Evolutionary conservation across 2,329 filamentous ascomycete species (phyloP).

Genomic region (Fusarium sp.): DNA sequence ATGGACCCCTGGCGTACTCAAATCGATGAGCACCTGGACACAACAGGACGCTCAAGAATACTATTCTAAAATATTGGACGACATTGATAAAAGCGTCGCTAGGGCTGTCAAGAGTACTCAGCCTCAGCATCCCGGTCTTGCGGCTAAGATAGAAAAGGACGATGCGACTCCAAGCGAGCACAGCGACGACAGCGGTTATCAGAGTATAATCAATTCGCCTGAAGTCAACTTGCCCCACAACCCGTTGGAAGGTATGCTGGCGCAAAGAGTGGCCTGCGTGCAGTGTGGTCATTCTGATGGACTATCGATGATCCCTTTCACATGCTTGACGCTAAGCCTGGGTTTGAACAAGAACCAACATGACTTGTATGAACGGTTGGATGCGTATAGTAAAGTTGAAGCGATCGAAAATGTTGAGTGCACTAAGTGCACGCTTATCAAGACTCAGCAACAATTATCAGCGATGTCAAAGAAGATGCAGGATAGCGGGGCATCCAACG

Average conservation of each 20-base stretch:
- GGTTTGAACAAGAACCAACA: conserved; percentile 71
- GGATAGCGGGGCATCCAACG: conserved; percentile 53
- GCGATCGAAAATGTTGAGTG: conserved; percentile 91
- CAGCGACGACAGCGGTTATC: conserved; percentile 69
- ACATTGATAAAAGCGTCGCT: conserved; percentile 81
- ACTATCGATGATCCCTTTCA: conserved; percentile 91
- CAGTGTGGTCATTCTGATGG: conserved; percentile 88
- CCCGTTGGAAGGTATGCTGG: conserved; percentile 86
- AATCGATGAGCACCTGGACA: conserved; percentile 94
- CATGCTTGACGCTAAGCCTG: conserved; percentile 88
- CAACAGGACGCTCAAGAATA: conserved; percentile 99
- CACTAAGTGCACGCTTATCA: conserved; percentile 85
- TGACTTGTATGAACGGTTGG: conserved; percentile 80
- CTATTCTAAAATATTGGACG: conserved; percentile 87
- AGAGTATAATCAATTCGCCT: conserved; percentile 55
- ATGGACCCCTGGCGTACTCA: conserved; percentile 84
- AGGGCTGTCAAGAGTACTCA: conserved; percentile 54
- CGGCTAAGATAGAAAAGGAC: conserved; percentile 53
- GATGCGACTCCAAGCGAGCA: conserved; percentile 59
- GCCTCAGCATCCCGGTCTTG: conserved; percentile 52
- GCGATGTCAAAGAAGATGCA: conserved; percentile 58
- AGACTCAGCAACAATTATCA: conserved; percentile 60
- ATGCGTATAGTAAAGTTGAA: conserved; percentile 87
- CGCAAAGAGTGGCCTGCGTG: conserved; percentile 89
- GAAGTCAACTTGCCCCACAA: conserved; percentile 66